phyloP scores from a whole-genome alignment of 257 asterid genomes.

The Dorcoceras hygrometricum region DNA sequence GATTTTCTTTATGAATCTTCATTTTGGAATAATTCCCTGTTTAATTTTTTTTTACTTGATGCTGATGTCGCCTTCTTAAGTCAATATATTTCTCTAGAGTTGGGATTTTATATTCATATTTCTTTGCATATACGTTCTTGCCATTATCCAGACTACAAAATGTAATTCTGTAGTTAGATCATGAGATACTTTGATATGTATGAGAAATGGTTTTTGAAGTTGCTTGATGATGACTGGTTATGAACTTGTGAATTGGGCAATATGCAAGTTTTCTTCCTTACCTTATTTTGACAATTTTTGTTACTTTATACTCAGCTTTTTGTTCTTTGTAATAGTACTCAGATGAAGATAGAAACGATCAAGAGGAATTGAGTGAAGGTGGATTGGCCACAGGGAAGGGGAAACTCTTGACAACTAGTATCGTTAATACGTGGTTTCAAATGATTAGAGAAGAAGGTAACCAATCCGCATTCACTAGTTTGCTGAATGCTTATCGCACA shows the following conservation, averaged over 20 bases:
- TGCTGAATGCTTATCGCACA: slow-evolving; percentile 88
- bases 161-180: slow-evolving; percentile 19
- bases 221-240: slow-evolving; percentile 12
- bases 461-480: slow-evolving; percentile 51
- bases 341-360: slow-evolving; percentile 70
- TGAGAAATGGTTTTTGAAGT: slow-evolving; percentile 7
- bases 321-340: slow-evolving; percentile 47
- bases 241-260: slow-evolving; percentile 10
- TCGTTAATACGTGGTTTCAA: slow-evolving; percentile 57
- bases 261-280: background rate
- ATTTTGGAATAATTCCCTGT: slow-evolving; percentile 6
- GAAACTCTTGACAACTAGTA: slow-evolving; percentile 46
- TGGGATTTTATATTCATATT: slow-evolving; percentile 6
- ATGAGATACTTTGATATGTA: slow-evolving; percentile 7
- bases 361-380: slow-evolving; percentile 42
- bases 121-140: background rate
- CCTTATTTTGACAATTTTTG: background rate
- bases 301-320: slow-evolving; percentile 10
- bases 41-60: slow-evolving; percentile 4
- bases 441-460: slow-evolving; percentile 51
- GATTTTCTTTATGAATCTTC: background rate
- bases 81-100: background rate
- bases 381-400: slow-evolving; percentile 35
- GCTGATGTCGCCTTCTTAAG: background rate
- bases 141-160: slow-evolving; percentile 10